Percentiles rank a stretch among this genome's conserved stretches.
Evolutionary conservation across 2,329 filamentous ascomycete genomes (phyloP).

Genomic region (Metarhizium guizhouense): DNA sequence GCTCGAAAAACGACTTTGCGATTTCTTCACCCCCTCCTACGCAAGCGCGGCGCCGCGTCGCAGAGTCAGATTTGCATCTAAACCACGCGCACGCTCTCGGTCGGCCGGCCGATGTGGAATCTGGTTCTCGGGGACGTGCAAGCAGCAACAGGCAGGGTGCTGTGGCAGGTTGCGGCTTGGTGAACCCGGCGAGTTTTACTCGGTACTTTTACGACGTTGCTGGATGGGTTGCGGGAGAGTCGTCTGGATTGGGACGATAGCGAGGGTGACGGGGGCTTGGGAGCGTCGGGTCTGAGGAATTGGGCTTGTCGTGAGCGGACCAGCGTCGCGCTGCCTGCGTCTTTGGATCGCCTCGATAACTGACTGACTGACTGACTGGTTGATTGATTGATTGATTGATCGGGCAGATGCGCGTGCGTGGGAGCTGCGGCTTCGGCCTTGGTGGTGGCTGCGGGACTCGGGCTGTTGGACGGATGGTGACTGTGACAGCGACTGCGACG

Average conservation of each 20-base stretch:
- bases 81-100: background rate
- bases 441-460: background rate
- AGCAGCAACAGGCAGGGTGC: background rate
- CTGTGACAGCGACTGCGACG: slow-evolving; percentile 1
- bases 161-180: background rate
- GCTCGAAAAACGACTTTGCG: background rate
- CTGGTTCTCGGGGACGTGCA: background rate
- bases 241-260: too few species aligned
- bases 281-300: background rate
- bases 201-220: too few species aligned
- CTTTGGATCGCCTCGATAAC: background rate
- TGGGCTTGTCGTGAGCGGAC: background rate
- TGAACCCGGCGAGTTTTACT: too few species aligned
- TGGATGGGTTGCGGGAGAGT: too few species aligned
- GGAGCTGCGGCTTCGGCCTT: background rate
- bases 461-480: background rate
- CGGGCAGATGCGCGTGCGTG: background rate
- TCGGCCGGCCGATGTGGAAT: background rate
- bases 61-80: background rate
- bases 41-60: background rate
- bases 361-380: background rate
- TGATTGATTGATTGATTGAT: background rate
- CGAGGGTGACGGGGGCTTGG: background rate
- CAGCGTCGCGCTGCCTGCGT: too few species aligned
- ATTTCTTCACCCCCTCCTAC: background rate